Evolutionary conservation across 805 yeast species (phyloP), one percentile per base, ranked within the genome.

Genomic region (Yarrowia sp.): DNA sequence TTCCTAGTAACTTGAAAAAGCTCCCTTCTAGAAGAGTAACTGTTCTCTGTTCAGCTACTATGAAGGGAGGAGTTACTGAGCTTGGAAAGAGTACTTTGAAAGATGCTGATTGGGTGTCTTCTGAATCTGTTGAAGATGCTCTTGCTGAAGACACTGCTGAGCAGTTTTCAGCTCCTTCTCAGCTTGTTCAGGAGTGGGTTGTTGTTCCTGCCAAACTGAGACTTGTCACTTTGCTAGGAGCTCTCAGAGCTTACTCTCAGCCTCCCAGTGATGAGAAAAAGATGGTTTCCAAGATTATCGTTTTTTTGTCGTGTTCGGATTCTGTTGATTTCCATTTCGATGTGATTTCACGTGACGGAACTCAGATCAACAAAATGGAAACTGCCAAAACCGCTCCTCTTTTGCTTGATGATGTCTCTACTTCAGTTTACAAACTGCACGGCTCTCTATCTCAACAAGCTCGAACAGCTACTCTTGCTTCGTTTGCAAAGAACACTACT

Each of bases 291-390:
- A 70, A 72, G 48, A 70, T 73, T 14, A 87, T 95, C 74, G 91
- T 95, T 0, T 95, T 95, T 74, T 83, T 92, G 68, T 89, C 97
- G 13, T 93, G 99, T 77, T 86, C 98, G 0, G 98, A 93, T 73
- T 89, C 97, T n/a, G 98, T 96, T 22, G 92, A 95, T 70, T 95
- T 89, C 78, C 97, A 95, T 76, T 91, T 86, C 75, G 83, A 84
- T 51, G 88, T 86, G 0, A 85, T 96, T 69, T 82, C 89, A 1
- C 80, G 87, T 65, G 82, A 80, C 50, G 90, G 90, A 3, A 58
- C 62, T 1, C 65, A 50, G 42, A 65, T 64, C 14, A 50, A 35
- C 18, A 65, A 62, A 51, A 36, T 18, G 48, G 43, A 44, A 1
- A 82, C 86, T 1, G 82, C 81, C 0, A 69, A 79, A 32, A 81